Conservation (phyloP, 2,329 filamentous ascomycete species). For the Beauveria asiatica region DNA sequence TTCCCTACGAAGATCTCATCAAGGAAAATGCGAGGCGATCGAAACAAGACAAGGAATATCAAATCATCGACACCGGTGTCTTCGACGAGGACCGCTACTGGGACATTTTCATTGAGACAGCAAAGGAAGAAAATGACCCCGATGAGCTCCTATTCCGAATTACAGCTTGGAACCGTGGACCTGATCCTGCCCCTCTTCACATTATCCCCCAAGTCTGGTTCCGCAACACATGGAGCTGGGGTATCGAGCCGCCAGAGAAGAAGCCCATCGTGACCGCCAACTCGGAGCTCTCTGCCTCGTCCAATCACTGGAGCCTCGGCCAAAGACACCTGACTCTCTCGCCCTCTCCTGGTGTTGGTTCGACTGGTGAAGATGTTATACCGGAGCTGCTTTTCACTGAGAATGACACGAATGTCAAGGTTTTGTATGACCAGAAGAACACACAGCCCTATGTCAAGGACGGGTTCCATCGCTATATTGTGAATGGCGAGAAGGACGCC, state of each 20-base stretch:
- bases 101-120: conserved; percentile 95
- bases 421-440: conserved; percentile 71
- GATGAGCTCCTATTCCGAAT: conserved; percentile 91
- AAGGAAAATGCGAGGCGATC: conserved; percentile 72
- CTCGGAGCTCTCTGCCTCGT: conserved; percentile 60
- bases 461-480: conserved; percentile 83
- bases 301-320: conserved; percentile 73
- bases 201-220: conserved; percentile 96
- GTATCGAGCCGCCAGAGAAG: conserved; percentile 62
- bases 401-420: conserved; percentile 83
- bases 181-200: conserved; percentile 82
- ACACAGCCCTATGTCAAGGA: conserved; percentile 84
- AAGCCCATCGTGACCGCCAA: conserved; percentile 71
- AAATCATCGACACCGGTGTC: conserved; percentile 78
- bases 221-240: conserved; percentile 96
- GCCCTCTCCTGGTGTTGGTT: conserved; percentile 77
- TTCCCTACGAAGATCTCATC: conserved; percentile 84
- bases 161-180: conserved; percentile 91
- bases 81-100: conserved; percentile 90
- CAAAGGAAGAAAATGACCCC: conserved; percentile 85
- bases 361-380: conserved; percentile 71
- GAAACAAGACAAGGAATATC: conserved; percentile 78
- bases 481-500: conserved; percentile 69
- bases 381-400: conserved; percentile 87
- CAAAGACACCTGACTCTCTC: conserved; percentile 78